Conservation (phyloP, 2,329 filamentous ascomycete species). For the Fusarium ambrosium region DNA sequence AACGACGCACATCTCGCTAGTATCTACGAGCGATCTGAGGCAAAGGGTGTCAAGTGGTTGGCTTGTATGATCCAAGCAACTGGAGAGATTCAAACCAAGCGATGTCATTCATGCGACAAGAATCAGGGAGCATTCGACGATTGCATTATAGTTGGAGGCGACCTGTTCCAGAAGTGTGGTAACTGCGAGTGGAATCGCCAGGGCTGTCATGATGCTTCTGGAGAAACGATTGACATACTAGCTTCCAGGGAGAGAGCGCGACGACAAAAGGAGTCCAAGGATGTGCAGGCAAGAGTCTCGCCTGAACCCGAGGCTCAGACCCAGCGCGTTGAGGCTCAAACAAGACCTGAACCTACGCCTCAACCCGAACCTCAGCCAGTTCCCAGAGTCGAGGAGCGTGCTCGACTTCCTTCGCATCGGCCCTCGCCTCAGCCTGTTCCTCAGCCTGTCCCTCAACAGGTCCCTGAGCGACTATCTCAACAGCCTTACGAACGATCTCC, state of each 20-base stretch:
- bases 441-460: slow-evolving; percentile 13
- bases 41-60: slow-evolving; percentile 61
- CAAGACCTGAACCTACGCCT: slow-evolving; percentile 3
- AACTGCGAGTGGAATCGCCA: slow-evolving; percentile 66
- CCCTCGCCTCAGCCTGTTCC: slow-evolving; percentile 19
- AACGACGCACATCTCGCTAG: slow-evolving; percentile 54
- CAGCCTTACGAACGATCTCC: slow-evolving; percentile 7
- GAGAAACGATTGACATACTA: slow-evolving; percentile 38
- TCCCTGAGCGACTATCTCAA: slow-evolving; percentile 10
- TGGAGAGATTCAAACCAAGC: slow-evolving; percentile 55
- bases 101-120: slow-evolving; percentile 59
- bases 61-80: slow-evolving; percentile 65
- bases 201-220: slow-evolving; percentile 52
- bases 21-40: slow-evolving; percentile 59
- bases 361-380: background rate
- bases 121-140: slow-evolving; percentile 60
- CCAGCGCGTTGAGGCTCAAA: slow-evolving; percentile 22
- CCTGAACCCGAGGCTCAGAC: slow-evolving; percentile 22
- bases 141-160: slow-evolving; percentile 59
- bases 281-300: background rate
- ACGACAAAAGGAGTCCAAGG: slow-evolving; percentile 21
- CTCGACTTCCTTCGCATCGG: slow-evolving; percentile 17
- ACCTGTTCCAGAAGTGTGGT: slow-evolving; percentile 61
- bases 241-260: slow-evolving; percentile 35
- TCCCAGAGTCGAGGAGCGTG: slow-evolving; percentile 10